Conservation (phyloP, 2,329 filamentous ascomycete species). For the Cordyceps cicadae region DNA sequence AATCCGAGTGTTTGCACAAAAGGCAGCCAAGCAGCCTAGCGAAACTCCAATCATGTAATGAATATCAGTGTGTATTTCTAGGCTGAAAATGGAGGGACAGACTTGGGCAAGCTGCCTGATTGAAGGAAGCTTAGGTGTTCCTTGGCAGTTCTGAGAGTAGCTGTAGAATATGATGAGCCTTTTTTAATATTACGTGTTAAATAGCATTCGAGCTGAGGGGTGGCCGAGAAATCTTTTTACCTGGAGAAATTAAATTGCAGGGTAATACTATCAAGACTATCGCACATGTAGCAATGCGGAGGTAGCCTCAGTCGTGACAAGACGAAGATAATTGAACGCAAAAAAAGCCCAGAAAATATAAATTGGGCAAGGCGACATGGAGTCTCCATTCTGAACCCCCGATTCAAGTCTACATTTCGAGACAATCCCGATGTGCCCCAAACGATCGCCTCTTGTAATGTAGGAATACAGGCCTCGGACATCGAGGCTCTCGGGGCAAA, state of each 20-base stretch:
- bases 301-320: not conserved
- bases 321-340: not conserved
- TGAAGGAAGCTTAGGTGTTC: not conserved
- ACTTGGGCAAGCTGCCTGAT: not conserved
- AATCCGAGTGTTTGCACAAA: not conserved
- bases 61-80: not conserved
- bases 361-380: not conserved
- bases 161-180: not conserved
- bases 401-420: not conserved
- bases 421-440: too few species aligned
- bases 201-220: not conserved
- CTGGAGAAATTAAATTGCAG: not conserved
- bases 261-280: not conserved
- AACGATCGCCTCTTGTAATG: too few species aligned
- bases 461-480: not conserved
- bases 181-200: not conserved
- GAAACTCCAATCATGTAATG: not conserved
- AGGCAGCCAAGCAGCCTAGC: not conserved
- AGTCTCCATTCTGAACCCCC: not conserved
- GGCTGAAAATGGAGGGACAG: not conserved
- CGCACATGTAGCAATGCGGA: not conserved
- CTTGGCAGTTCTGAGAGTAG: not conserved
- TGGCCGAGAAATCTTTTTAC: not conserved
- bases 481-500: not conserved
- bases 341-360: not conserved